Base-by-base conservation (phyloP, 768 basidiomycete species). In the Mycena pura region DNA sequence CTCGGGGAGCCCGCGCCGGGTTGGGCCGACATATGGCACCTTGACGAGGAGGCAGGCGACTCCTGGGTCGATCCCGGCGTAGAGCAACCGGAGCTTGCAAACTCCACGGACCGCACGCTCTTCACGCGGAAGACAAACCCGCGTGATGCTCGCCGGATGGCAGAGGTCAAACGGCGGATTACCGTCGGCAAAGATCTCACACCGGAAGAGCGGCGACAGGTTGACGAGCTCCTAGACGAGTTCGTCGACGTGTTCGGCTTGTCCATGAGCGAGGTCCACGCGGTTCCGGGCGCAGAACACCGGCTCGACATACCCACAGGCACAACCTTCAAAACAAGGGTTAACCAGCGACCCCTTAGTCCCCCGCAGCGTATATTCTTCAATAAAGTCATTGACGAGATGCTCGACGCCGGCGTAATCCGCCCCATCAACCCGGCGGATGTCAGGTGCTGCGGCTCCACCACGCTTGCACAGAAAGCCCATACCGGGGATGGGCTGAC, bases 231-330 rank as follows among this genome's bases (percentile, higher is more conserved):
- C 21, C 5, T 3, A 31, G 40, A 41, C 6, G 19, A 41, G 40
- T 17, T 22, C 5, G 15, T 21, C 40, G 40, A 41, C 40, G 19
- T 17, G 4, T 17, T 17, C 21, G 40, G 40, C 11, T n/a, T 51
- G 9, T 74, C 74, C 0, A 62, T 80, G 73, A 57, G 59, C 21
- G 72, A 75, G 31, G 73, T 75, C 1, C 25, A 54, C 11, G 59
- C 63, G 0, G 71, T 72, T 0, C 31, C 62, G 2, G 62, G 57
- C 39, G 63, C 53, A 0, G 62, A 64, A 17, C 74, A 75, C 50
- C 40, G 43, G 1, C 63, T 62, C 46, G 72, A 28, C 49, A 65
- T 38, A 43, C 73, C 11, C 1, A 32, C 21, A 5, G 57, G 52
- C 3, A 34, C 54, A 0, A 61, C 28, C 14, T 64, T 74, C 38